Evolutionary conservation across 1,284 basidiomycete genomes (phyloP), one percentile per base, ranked within the genome.

Genomic region (Rhodotorula sp.): DNA sequence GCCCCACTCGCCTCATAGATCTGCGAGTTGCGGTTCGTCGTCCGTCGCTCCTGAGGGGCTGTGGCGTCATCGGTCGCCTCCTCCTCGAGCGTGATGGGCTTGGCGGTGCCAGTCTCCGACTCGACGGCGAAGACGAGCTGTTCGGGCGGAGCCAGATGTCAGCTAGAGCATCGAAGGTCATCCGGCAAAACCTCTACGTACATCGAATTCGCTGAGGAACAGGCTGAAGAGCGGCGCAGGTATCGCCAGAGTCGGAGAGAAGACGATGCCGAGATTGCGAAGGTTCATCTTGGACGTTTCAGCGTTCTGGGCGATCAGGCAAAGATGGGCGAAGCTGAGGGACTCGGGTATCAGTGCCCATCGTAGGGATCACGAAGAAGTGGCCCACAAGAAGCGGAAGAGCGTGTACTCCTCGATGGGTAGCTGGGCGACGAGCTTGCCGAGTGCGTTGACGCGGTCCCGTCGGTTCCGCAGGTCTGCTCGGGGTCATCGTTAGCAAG

Each of bases 211-310:
- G 68, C 87, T 88, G 37, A 96, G 86, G 86, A 96, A 91, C 75
- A 96, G 83, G 78, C 90, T 92, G 81, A 96, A 94, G 58, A 96
- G 90, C 10, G 92, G 93, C 0, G 93, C 94, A 22, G 94, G 94
- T 74, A 97, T 95, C 48, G 92, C 92, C 13, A 97, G 84, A 1
- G 94, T 96, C 6, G 94, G 94, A 72, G 91, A 93, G 81, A 96
- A 97, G 40, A 99, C 95, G 71, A 99, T 99, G 28, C 94, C 94
- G 37, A 99, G 92, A 79, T 99, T 99, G 47, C 94, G 88, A 86
- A 99, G 89, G 55, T 91, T 96, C 96, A 99, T 99, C 85, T 96
- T 99, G 87, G 98, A 98, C 69, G 89, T 83, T 55, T 86, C 80
- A 24, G 92, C 87, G 79, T 96, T 93, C 80, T 93, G 89, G 57